phyloP scores from a whole-genome alignment of 805 yeast species.

The Candida tibetensis region DNA sequence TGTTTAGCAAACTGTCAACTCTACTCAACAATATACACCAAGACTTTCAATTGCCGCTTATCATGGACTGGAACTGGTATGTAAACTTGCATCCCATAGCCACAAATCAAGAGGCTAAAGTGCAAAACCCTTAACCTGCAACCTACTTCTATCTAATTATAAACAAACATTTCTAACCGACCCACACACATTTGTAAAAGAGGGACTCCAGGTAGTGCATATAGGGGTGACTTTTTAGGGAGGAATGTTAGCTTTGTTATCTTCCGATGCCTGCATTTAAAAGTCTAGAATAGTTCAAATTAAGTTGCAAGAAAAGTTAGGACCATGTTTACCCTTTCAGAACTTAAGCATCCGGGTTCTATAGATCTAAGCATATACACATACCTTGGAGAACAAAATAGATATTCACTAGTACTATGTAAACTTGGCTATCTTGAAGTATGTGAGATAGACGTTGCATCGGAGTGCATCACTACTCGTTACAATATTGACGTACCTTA shows the following conservation, averaged over 20 bases:
- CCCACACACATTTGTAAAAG: too few relatives aligned
- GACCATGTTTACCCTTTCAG: background rate
- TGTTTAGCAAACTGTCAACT: too few relatives aligned
- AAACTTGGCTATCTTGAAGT: background rate
- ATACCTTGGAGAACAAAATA: background rate
- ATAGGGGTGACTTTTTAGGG: too few relatives aligned
- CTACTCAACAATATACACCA: too few relatives aligned
- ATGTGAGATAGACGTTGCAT: background rate
- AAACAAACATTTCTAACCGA: background rate
- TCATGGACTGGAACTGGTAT: too few relatives aligned
- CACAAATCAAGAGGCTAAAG: background rate
- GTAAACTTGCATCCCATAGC: too few relatives aligned
- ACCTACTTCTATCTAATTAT: background rate
- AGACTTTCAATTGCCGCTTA: too few relatives aligned
- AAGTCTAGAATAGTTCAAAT: too few relatives aligned
- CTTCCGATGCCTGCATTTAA: too few relatives aligned
- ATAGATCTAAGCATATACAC: background rate
- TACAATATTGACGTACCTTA: background rate
- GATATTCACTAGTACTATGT: background rate
- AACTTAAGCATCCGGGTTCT: background rate
- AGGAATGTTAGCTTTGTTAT: too few relatives aligned
- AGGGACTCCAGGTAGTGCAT: too few relatives aligned
- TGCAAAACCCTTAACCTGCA: background rate
- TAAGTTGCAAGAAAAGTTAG: too few relatives aligned
- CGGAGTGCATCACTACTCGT: background rate